These are phyloP conservation scores for Nicotiana attenuata DNA, from an alignment of 257 asterid genomes.

Conservation along the genomic window DNA sequence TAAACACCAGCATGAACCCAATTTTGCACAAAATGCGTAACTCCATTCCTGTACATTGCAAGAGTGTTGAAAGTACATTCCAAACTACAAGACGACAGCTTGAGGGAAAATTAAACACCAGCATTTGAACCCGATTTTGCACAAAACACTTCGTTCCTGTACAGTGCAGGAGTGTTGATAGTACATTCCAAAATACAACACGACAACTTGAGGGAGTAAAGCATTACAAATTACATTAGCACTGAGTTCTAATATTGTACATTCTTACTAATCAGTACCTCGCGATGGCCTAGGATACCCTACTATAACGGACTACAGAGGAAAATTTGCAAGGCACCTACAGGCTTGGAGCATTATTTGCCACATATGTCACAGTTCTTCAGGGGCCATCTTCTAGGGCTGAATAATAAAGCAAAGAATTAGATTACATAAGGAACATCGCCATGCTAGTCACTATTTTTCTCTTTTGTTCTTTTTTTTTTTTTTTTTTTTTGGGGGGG, in stretches of 20 bases:
- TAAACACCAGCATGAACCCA: neutral
- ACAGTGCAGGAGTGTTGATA: constrained; percentile 2
- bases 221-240: constrained; percentile 1
- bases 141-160: neutral
- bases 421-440: neutral
- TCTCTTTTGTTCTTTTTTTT: neutral
- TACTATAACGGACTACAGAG: neutral
- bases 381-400: constrained; percentile 74
- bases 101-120: neutral
- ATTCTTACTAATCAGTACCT: constrained; percentile 9
- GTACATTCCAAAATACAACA: constrained; percentile 6
- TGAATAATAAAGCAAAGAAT: constrained; percentile 24
- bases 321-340: neutral
- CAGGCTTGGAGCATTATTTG: neutral
- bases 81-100: neutral
- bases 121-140: neutral
- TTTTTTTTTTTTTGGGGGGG: neutral
- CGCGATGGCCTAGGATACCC: constrained; percentile 3
- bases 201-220: neutral
- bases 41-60: neutral
- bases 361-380: constrained; percentile 8
- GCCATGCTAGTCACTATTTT: neutral
- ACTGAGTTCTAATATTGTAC: neutral
- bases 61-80: constrained; percentile 5
- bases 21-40: neutral